phyloP scores from a whole-genome alignment of 306 rosid genomes.

The Rosa chinensis region DNA sequence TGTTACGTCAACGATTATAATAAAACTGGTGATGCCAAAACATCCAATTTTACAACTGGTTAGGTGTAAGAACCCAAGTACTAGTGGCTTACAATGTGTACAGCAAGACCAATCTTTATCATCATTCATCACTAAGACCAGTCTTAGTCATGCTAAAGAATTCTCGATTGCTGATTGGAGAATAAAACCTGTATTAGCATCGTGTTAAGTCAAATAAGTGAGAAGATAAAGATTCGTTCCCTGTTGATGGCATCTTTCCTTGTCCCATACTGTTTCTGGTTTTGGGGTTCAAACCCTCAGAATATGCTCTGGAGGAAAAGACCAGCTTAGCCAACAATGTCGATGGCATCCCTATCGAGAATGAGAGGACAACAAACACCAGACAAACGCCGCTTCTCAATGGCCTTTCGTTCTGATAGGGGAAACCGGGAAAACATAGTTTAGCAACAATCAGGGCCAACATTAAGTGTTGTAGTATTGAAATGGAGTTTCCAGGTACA shows the following conservation, averaged over 20 bases:
- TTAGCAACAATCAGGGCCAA: not conserved
- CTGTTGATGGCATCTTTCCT: slow-evolving; percentile 1
- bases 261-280: not conserved
- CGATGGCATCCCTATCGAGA: not conserved
- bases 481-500: slow-evolving; percentile 1
- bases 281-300: not conserved
- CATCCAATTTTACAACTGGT: not conserved
- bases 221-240: not conserved
- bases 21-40: not conserved
- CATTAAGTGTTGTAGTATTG: not conserved
- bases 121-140: not conserved
- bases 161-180: not conserved
- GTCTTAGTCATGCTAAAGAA: not conserved
- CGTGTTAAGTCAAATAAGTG: not conserved
- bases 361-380: not conserved
- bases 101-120: not conserved
- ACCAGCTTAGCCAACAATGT: not conserved
- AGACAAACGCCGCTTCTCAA: not conserved
- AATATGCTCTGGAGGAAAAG: slow-evolving; percentile 1
- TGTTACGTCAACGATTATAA: not conserved
- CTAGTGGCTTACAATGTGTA: not conserved
- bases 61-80: not conserved
- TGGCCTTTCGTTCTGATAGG: not conserved
- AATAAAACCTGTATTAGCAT: not conserved
- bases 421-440: not conserved